phyloP scores from a whole-genome alignment of 495 filamentous ascomycete species.

The Acidomyces sp. region DNA sequence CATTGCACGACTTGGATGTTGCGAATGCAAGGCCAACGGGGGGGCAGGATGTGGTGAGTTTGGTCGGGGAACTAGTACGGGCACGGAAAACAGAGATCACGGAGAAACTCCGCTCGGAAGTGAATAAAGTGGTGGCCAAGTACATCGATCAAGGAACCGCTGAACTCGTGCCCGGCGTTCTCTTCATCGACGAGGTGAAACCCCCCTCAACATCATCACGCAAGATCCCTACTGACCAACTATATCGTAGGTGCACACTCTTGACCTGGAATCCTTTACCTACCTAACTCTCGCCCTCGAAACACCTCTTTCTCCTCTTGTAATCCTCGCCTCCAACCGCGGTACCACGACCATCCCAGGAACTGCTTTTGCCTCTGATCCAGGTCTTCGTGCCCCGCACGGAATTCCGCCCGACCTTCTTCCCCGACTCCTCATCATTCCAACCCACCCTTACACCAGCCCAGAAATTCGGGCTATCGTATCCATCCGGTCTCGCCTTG shows the following conservation, averaged over 20 bases:
- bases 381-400: constrained; percentile 60
- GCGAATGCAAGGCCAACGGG: constrained; percentile 90
- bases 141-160: constrained; percentile 98
- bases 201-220: background rate
- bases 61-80: constrained; percentile 99
- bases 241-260: constrained; percentile 72
- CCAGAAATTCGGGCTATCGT: constrained; percentile 87
- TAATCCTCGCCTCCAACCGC: constrained; percentile 93
- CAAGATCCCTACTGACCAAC: background rate
- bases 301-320: constrained; percentile 82
- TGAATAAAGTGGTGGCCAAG: constrained; percentile 96
- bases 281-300: constrained; percentile 96
- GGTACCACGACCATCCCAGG: constrained; percentile 81
- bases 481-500: constrained; percentile 63
- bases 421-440: constrained; percentile 85
- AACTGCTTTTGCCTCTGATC: constrained; percentile 33
- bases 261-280: constrained; percentile 97
- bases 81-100: constrained; percentile 98
- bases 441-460: constrained; percentile 69
- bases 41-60: constrained; percentile 97
- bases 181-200: constrained; percentile 94
- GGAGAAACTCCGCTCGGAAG: constrained; percentile 85
- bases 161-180: constrained; percentile 87
- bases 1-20: constrained; percentile 89
- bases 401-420: constrained; percentile 88